These are phyloP conservation scores for Penicillium daleae DNA, from an alignment of 495 filamentous ascomycete species.

Conservation along the genomic window DNA sequence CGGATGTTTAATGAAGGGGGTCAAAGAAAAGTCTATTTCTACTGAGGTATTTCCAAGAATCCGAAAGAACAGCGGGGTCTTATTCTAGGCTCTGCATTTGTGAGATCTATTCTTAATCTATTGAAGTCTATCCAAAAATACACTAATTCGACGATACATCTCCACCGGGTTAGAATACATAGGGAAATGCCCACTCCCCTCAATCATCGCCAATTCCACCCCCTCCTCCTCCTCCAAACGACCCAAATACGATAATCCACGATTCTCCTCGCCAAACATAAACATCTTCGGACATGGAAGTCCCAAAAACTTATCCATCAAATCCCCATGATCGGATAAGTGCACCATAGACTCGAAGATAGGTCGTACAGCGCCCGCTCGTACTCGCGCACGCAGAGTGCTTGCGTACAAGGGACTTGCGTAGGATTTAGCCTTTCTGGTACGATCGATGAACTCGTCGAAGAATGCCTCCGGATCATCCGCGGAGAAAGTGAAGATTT, in stretches of 20 bases:
- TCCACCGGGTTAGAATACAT: slow-evolving; percentile 41
- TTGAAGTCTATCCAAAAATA: slow-evolving; percentile 20
- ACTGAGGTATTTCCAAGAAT: too few relatives aligned
- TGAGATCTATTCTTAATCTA: background rate
- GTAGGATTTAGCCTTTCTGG: slow-evolving; percentile 18
- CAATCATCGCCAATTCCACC: slow-evolving; percentile 34
- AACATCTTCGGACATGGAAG: slow-evolving; percentile 32
- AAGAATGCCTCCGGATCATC: slow-evolving; percentile 28
- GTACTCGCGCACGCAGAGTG: slow-evolving; percentile 26
- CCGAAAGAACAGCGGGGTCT: background rate
- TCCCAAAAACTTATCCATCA: slow-evolving; percentile 27
- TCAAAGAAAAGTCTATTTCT: too few relatives aligned
- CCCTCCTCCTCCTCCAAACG: slow-evolving; percentile 21
- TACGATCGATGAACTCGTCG: slow-evolving; percentile 30
- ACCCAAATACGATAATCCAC: slow-evolving; percentile 28
- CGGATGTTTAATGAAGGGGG: too few relatives aligned
- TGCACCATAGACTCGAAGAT: slow-evolving; percentile 38
- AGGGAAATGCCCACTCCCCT: slow-evolving; percentile 34
- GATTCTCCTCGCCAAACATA: slow-evolving; percentile 35
- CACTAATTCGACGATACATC: slow-evolving; percentile 31
- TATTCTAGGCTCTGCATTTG: background rate
- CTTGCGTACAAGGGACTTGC: slow-evolving; percentile 32
- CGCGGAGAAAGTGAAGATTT: slow-evolving; percentile 30
- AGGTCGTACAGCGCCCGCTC: slow-evolving; percentile 21
- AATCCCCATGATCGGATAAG: slow-evolving; percentile 28